Evolutionary conservation across 768 basidiomycete genomes (phyloP).

Genomic region (Dioszegia crocea): DNA sequence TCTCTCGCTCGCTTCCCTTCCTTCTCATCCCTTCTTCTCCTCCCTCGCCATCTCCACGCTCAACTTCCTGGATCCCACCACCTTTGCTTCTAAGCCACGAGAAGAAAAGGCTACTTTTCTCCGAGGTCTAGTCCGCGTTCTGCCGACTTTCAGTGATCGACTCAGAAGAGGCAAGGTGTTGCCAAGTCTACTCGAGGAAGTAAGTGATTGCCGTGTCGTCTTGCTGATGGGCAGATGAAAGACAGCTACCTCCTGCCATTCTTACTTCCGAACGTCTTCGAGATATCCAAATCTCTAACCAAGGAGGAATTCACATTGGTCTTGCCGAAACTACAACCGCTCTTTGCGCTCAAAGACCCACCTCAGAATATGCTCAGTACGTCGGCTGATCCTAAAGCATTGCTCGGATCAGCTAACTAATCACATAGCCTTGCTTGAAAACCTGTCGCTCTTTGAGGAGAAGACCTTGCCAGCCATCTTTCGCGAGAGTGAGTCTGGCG

Average conservation of each 20-base stretch:
- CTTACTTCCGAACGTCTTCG: conserved; percentile 91
- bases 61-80: conserved; percentile 91
- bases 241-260: conserved; percentile 88
- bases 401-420: conserved; percentile 53
- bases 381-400: conserved; percentile 47
- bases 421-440: conserved; percentile 66
- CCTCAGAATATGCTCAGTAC: conserved; percentile 87
- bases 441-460: conserved; percentile 74
- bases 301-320: conserved; percentile 78
- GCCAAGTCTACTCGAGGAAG: conserved; percentile 89
- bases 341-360: conserved; percentile 87
- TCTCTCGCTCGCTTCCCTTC: conserved; percentile 72
- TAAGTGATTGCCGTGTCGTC: conserved; percentile 43
- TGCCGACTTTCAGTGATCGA: conserved; percentile 81
- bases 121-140: conserved; percentile 75
- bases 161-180: conserved; percentile 81
- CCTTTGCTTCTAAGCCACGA: conserved; percentile 84
- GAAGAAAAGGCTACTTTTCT: conserved; percentile 97
- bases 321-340: conserved; percentile 78
- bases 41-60: conserved; percentile 92
- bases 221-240: conserved; percentile 55
- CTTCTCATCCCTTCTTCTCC: conserved; percentile 85
- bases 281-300: conserved; percentile 72
- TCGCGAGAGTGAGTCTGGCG: conserved; percentile 70
- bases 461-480: conserved; percentile 86